Evolutionary conservation across 2,329 filamentous ascomycete genomes (phyloP), one percentile per base, ranked within the genome.

Genomic region (Metarhizium guizhouense): DNA sequence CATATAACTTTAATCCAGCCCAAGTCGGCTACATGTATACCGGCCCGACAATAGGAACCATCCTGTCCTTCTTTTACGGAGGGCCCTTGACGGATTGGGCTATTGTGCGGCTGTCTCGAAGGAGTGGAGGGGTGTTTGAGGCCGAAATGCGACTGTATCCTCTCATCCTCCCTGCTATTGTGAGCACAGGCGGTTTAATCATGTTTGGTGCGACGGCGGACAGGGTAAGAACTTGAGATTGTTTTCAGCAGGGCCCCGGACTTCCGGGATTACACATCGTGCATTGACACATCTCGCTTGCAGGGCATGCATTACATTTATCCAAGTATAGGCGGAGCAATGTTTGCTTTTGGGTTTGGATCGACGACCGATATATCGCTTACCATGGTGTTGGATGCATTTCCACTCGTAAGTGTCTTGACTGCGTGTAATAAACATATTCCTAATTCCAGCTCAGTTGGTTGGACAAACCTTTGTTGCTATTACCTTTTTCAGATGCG

Each of bases 251-350:
- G 25, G 25, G 4, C 25, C 2, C 50, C 34, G 34, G 6, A 29
- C 7, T 5, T 36, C 34, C 7, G 3, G 6, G 29, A 29, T 40
- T 36, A 14, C 6, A 13, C 11, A 4, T n/a, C 16, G 40, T 48
- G 7, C 47, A 3, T 42, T 32, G 6, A 32, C 14, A 1, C 14
- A 4, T 50, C 3, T 25, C 3, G n/a, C 25, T 4, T 25, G 1
- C 29, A 75, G 72, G 72, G 72, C 2, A 71, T 74, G 71, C 72
- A 74, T 42, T 75, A 71, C 70, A 71, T 75, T 7, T 70, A 65
- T 34, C 71, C 72, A 0, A 71, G 66, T 1, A 59, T 74, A 0
- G 72, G 66, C 0, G 68, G 70, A 2, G 69, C 63, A 0, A 56
- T 74, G 4, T 74, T 72, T 38, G 25, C 25, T 25, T 25, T 25